These are phyloP conservation scores for Hygrocybe coccinea DNA, from an alignment of 768 basidiomycete genomes.

Conservation along the genomic window DNA sequence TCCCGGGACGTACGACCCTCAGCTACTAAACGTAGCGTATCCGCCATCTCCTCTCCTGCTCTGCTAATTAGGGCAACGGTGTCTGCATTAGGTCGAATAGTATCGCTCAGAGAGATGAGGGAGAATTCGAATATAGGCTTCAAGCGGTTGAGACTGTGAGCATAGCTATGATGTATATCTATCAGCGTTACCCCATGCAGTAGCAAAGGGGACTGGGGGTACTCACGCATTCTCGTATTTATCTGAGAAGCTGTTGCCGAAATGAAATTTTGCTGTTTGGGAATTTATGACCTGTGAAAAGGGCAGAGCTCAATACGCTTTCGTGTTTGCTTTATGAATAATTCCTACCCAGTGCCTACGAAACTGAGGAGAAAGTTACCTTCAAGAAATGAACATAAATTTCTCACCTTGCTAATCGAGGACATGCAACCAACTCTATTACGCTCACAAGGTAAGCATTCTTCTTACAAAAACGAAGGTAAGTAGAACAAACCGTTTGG, in stretches of 20 bases:
- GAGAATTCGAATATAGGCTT: conserved; percentile 51
- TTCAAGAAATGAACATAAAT: neutral
- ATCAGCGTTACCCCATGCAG: conserved; percentile 2
- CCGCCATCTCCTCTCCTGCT: conserved; percentile 44
- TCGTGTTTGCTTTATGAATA: neutral
- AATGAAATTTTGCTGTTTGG: conserved; percentile 60
- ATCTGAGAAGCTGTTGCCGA: conserved; percentile 51
- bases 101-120: conserved; percentile 42
- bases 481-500: conserved; percentile 46
- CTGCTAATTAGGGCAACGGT: conserved; percentile 44
- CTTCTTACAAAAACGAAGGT: neutral
- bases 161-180: conserved; percentile 39
- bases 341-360: conserved; percentile 58
- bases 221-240: conserved; percentile 63
- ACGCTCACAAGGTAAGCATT: neutral
- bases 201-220: neutral
- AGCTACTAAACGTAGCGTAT: conserved; percentile 17
- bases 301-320: neutral
- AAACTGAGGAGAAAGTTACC: conserved; percentile 9
- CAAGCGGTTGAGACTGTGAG: conserved; percentile 48
- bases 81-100: conserved; percentile 50
- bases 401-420: conserved; percentile 56
- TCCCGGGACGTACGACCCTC: neutral
- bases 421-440: conserved; percentile 71
- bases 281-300: conserved; percentile 52